Conservation (phyloP, 2,329 filamentous ascomycete species). For the Neofusicoccum umdonicola region DNA sequence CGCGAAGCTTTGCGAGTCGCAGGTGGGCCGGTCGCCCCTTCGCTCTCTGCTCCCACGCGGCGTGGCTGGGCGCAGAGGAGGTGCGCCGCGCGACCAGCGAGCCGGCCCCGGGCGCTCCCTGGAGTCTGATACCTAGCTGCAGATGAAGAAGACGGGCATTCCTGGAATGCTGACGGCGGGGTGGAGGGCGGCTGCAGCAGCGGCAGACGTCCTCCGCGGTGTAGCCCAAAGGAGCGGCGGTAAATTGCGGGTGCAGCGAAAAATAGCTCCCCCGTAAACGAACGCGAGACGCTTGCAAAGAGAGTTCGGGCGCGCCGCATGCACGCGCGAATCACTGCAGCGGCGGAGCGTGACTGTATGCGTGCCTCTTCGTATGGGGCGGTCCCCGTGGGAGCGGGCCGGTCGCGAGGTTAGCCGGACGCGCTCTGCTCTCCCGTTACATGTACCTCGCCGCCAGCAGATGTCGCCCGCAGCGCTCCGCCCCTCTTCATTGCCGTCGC, state of each 20-base stretch:
- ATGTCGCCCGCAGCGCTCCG: background rate
- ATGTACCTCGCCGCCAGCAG: background rate
- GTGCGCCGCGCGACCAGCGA: background rate
- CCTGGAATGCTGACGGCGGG: background rate
- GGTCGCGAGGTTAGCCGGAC: background rate
- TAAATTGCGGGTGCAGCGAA: background rate
- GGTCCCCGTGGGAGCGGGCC: no score
- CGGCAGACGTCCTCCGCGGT: background rate
- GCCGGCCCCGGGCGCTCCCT: background rate
- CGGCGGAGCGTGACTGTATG: no score
- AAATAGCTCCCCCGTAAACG: background rate
- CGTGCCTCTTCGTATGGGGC: no score
- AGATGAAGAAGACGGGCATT: background rate
- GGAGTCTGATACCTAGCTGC: constrained; percentile 2
- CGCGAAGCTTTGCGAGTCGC: background rate
- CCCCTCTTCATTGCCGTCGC: background rate
- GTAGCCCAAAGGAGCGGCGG: background rate
- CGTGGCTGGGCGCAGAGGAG: background rate
- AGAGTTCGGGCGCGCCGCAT: background rate
- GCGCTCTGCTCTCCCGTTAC: background rate
- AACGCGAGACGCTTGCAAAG: background rate
- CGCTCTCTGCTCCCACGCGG: background rate
- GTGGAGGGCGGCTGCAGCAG: background rate
- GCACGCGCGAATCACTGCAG: no score
- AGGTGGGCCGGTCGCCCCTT: background rate